Evolutionary conservation across 768 basidiomycete species (phyloP).

Genomic region (Amanita subjunquillea): DNA sequence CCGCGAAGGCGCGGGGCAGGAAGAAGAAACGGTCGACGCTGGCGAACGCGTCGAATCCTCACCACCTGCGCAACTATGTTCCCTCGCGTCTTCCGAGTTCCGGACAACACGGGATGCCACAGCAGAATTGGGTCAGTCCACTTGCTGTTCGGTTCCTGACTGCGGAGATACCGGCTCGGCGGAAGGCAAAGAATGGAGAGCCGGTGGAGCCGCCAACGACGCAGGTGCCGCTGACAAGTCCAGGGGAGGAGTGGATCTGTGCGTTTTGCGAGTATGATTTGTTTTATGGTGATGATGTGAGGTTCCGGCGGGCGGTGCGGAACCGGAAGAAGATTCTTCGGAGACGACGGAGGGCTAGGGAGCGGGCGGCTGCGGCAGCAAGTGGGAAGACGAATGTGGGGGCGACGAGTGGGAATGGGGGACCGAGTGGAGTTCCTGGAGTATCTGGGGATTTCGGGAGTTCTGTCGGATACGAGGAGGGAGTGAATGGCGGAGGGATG

Average conservation of each 20-base stretch:
- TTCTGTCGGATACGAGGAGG: background rate
- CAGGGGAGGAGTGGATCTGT: conserved; percentile 88
- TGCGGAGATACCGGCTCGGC: conserved; percentile 51
- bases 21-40: conserved; percentile 92
- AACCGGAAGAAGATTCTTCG: conserved; percentile 72
- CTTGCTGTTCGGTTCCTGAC: conserved; percentile 57
- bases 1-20: conserved; percentile 27
- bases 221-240: conserved; percentile 31
- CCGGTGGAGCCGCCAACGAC: conserved; percentile 9
- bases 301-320: conserved; percentile 54
- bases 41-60: conserved; percentile 91
- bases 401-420: background rate
- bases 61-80: conserved; percentile 90
- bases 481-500: too few relatives aligned
- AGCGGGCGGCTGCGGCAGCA: conserved; percentile 46
- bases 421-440: too few relatives aligned
- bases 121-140: conserved; percentile 44
- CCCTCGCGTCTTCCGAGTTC: conserved; percentile 61
- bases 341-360: conserved; percentile 60
- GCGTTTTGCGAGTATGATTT: conserved; percentile 88
- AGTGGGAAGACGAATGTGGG: conserved; percentile 16
- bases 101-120: background rate
- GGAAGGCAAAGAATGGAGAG: conserved; percentile 12
- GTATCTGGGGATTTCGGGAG: too few relatives aligned
- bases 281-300: conserved; percentile 77